A percentile compares a stretch with the other conserved stretches of the same genome.
Conservation (phyloP, 768 basidiomycete genomes). For the Kwoniella botswanensis region DNA sequence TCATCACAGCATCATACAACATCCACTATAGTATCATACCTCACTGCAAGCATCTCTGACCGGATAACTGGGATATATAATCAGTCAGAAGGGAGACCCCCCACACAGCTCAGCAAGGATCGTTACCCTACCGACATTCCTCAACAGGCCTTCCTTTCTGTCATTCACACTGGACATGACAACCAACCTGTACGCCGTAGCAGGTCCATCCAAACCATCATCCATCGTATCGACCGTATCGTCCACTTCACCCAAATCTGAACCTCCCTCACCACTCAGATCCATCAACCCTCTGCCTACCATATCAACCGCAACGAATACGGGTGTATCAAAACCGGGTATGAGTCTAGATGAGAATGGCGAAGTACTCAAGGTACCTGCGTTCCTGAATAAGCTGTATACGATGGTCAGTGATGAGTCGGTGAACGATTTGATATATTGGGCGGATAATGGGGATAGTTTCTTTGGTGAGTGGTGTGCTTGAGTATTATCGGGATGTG, state of each 20-base stretch:
- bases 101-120: too few species aligned
- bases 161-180: conserved; percentile 25
- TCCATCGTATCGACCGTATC: conserved; percentile 21
- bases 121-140: background rate
- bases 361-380: conserved; percentile 65
- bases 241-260: conserved; percentile 19
- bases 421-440: conserved; percentile 83
- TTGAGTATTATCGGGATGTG: background rate
- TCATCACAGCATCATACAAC: background rate
- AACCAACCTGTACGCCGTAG: conserved; percentile 42
- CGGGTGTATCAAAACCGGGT: conserved; percentile 35
- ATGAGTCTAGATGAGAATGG: conserved; percentile 52
- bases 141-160: background rate
- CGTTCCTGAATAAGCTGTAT: conserved; percentile 87
- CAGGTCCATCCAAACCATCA: conserved; percentile 39
- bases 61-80: too few species aligned
- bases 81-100: too few species aligned
- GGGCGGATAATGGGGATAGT: conserved; percentile 88
- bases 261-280: conserved; percentile 29
- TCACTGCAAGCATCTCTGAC: too few species aligned
- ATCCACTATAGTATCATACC: background rate
- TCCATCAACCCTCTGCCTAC: conserved; percentile 6
- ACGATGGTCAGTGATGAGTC: conserved; percentile 91
- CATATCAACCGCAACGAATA: background rate
- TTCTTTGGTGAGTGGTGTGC: conserved; percentile 73